Conservation (phyloP, 2,329 filamentous ascomycete species). For the Cladosporium sp. region DNA sequence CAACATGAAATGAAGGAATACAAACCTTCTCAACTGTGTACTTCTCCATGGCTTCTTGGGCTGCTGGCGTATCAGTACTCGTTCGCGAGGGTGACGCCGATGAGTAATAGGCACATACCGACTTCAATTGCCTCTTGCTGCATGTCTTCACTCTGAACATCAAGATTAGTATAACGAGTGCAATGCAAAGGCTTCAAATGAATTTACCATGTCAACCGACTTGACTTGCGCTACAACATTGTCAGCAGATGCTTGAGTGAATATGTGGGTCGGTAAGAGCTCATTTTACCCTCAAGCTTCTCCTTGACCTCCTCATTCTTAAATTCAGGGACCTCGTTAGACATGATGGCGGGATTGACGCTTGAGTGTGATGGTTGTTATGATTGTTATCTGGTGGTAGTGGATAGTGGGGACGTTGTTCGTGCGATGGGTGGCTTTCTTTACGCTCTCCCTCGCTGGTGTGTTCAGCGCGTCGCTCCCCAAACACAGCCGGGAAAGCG, state of each 20-base stretch:
- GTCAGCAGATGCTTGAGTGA: slow-evolving; percentile 23
- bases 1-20: not conserved
- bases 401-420: not conserved
- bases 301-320: slow-evolving; percentile 47
- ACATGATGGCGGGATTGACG: slow-evolving; percentile 5
- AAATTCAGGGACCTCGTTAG: slow-evolving; percentile 20
- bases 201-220: slow-evolving; percentile 92
- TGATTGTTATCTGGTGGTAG: not conserved
- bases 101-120: slow-evolving; percentile 60
- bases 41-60: slow-evolving; percentile 71
- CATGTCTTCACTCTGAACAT: slow-evolving; percentile 88
- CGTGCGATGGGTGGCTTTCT: slow-evolving; percentile 13
- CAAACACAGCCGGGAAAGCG: slow-evolving; percentile 13
- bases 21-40: slow-evolving; percentile 71
- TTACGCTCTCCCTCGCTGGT: not conserved
- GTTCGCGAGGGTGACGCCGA: not conserved
- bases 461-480: slow-evolving; percentile 12
- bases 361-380: not conserved
- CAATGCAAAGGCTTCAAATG: no score
- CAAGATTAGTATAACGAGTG: not conserved
- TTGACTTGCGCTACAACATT: slow-evolving; percentile 80
- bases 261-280: slow-evolving; percentile 11
- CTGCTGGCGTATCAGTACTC: slow-evolving; percentile 44
- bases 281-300: slow-evolving; percentile 71
- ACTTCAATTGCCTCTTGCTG: slow-evolving; percentile 93